Evolutionary conservation across 2,329 filamentous ascomycete species (phyloP).

Genomic region (Ophiostoma tasmaniense): DNA sequence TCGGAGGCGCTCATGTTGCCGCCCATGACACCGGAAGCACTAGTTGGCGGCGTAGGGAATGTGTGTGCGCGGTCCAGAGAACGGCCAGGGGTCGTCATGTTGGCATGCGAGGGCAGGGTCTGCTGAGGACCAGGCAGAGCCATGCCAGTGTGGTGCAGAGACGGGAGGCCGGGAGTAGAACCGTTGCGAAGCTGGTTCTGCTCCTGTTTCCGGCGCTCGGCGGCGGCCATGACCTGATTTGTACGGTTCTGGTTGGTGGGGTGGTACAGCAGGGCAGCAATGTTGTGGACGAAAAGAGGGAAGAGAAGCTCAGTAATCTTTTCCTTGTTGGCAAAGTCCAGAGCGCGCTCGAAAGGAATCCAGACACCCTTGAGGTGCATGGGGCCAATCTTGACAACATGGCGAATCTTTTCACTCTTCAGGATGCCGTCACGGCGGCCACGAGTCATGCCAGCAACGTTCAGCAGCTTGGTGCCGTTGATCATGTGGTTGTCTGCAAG

Average conservation of each 20-base stretch:
- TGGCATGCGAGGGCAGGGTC: slow-evolving; percentile 57
- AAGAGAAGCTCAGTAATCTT: slow-evolving; percentile 96
- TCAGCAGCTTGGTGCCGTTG: slow-evolving; percentile 93
- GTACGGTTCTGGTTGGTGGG: slow-evolving; percentile 78
- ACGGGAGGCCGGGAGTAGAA: slow-evolving; percentile 48
- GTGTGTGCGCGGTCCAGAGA: slow-evolving; percentile 81
- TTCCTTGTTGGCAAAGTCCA: slow-evolving; percentile 98
- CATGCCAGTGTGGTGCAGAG: slow-evolving; percentile 56
- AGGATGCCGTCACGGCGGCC: slow-evolving; percentile 91
- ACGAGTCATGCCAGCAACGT: slow-evolving; percentile 96
- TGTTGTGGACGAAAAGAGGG: slow-evolving; percentile 95
- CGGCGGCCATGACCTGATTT: slow-evolving; percentile 79
- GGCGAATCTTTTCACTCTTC: slow-evolving; percentile 93
- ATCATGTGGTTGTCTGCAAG: slow-evolving; percentile 91
- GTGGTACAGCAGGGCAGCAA: slow-evolving; percentile 86
- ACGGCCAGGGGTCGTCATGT: slow-evolving; percentile 47
- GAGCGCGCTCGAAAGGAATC: slow-evolving; percentile 95
- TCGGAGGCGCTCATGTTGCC: slow-evolving; percentile 63
- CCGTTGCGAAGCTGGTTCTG: slow-evolving; percentile 58
- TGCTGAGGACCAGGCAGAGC: slow-evolving; percentile 48
- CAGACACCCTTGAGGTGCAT: slow-evolving; percentile 99
- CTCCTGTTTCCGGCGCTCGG: slow-evolving; percentile 67
- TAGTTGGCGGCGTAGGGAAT: slow-evolving; percentile 88
- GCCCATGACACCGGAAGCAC: slow-evolving; percentile 74
- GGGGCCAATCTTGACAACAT: slow-evolving; percentile 96